Evolutionary conservation across 495 filamentous ascomycete species (phyloP).

Genomic region (Talaromyces thailandensis): DNA sequence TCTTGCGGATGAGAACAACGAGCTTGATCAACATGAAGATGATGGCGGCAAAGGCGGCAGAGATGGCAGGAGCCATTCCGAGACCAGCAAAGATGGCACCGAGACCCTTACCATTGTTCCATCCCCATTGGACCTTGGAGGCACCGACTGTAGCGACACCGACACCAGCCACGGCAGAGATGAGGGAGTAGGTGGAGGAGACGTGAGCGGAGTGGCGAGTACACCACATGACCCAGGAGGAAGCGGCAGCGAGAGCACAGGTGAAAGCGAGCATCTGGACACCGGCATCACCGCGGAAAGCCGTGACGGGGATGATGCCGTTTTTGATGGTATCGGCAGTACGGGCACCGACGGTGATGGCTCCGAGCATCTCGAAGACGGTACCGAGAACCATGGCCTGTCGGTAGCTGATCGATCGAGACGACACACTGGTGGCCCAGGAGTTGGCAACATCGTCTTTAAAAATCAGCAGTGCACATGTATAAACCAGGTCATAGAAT

Average conservation of each 20-base stretch:
- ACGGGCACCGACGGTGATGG: conserved; percentile 50
- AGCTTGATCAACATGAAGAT: conserved; percentile 57
- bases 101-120: conserved; percentile 50
- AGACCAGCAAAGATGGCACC: conserved; percentile 53
- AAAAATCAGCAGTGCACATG: background rate
- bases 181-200: conserved; percentile 55
- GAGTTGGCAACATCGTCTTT: conserved; percentile 70
- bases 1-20: conserved; percentile 46
- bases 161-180: conserved; percentile 54
- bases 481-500: too few species aligned
- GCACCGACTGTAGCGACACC: conserved; percentile 52
- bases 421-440: conserved; percentile 63
- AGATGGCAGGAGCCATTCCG: conserved; percentile 51
- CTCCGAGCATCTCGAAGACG: conserved; percentile 54
- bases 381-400: conserved; percentile 62
- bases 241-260: conserved; percentile 46
- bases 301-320: conserved; percentile 41
- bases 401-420: conserved; percentile 53
- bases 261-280: conserved; percentile 55
- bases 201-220: conserved; percentile 52
- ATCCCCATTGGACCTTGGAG: conserved; percentile 50
- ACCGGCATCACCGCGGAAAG: conserved; percentile 42
- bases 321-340: conserved; percentile 55
- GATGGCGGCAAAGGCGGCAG: conserved; percentile 43
- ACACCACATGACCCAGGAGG: conserved; percentile 53